phyloP scores from a whole-genome alignment of 176 grass and related monocot species.

The Rhynchospora breviuscula region DNA sequence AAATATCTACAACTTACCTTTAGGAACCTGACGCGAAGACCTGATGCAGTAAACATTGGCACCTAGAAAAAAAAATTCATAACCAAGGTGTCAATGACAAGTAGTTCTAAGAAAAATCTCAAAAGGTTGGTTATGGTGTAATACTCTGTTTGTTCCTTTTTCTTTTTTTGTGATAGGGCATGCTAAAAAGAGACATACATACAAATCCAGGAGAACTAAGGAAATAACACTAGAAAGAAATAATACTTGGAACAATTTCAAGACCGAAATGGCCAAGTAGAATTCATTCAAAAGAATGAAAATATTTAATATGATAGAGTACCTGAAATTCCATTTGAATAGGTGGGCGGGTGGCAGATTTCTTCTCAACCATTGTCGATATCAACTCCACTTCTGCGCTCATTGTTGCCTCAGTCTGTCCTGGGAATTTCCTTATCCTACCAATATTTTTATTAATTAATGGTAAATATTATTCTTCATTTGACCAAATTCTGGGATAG shows the following conservation, averaged over 20 bases:
- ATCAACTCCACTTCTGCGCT: constrained; percentile 97
- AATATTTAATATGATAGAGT: neutral
- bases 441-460: constrained; percentile 2
- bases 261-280: neutral
- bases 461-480: neutral
- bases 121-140: neutral
- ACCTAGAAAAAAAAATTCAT: constrained; percentile 47
- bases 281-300: neutral
- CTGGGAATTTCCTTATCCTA: constrained; percentile 97
- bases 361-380: constrained; percentile 96
- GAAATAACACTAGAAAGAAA: neutral
- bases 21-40: constrained; percentile 89
- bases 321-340: constrained; percentile 99
- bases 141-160: neutral
- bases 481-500: neutral
- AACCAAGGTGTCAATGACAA: neutral
- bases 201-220: neutral
- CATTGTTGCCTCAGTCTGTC: constrained; percentile 98
- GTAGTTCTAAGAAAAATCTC: neutral
- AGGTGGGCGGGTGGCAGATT: constrained; percentile 78
- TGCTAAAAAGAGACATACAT: neutral
- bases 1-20: constrained; percentile 43
- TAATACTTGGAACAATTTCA: neutral
- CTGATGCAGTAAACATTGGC: constrained; percentile 99
- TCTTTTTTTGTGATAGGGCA: neutral